phyloP scores from a whole-genome alignment of 73 alveolate species.

The Stentor roeselii region DNA sequence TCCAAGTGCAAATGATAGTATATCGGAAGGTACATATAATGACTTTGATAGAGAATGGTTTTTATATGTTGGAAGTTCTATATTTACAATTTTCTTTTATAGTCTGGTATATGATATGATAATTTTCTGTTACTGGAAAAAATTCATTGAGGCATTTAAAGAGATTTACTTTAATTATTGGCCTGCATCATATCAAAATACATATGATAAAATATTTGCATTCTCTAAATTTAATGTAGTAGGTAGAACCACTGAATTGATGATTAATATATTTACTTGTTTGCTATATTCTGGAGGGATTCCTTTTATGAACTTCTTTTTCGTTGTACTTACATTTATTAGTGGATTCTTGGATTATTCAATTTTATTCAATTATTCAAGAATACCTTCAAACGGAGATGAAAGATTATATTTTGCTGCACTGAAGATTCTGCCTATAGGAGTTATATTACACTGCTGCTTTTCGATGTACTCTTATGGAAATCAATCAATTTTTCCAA shows the following conservation, averaged over 20 bases:
- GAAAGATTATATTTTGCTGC: background rate
- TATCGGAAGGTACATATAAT: background rate
- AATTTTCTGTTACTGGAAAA: background rate
- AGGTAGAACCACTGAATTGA: background rate
- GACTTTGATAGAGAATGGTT: constrained; percentile 23
- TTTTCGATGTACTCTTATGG: constrained; percentile 44
- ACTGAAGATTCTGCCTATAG: constrained; percentile 19
- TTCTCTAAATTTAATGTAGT: background rate
- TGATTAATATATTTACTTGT: constrained; percentile 7
- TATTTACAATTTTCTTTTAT: background rate
- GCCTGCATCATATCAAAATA: background rate
- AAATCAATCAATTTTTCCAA: constrained; percentile 22
- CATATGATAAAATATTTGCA: background rate
- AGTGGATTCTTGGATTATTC: background rate
- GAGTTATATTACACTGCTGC: constrained; percentile 29
- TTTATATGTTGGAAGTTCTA: background rate
- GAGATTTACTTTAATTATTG: background rate
- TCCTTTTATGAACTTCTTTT: background rate
- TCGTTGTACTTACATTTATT: background rate
- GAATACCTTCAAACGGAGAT: background rate
- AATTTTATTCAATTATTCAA: background rate
- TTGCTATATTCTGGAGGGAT: constrained; percentile 27
- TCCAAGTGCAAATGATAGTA: background rate
- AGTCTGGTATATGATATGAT: constrained; percentile 17
- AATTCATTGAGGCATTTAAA: too few relatives aligned